Evolutionary conservation across 2,329 filamentous ascomycete species (phyloP).

Genomic region (Incumbomyces delicatus): DNA sequence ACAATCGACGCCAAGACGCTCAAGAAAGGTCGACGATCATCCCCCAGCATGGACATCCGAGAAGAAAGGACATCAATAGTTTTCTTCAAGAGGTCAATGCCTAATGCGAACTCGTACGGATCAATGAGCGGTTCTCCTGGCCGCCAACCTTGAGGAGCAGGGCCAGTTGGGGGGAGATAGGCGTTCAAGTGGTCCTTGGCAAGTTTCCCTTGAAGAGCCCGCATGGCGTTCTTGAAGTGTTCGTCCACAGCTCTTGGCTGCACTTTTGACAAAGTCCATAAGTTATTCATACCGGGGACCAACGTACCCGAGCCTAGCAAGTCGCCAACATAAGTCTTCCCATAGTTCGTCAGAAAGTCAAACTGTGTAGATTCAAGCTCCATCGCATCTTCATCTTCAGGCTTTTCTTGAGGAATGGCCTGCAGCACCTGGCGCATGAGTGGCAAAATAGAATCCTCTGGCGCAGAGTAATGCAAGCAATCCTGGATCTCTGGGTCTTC

Average conservation of each 20-base stretch:
- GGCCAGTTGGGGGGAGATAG: slow-evolving; percentile 40
- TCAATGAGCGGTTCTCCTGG: slow-evolving; percentile 43
- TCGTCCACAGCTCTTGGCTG: slow-evolving; percentile 81
- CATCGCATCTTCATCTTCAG: slow-evolving; percentile 73
- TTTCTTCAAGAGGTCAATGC: slow-evolving; percentile 85
- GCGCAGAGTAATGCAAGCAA: slow-evolving; percentile 65
- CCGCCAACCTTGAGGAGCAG: slow-evolving; percentile 31
- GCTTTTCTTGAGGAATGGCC: slow-evolving; percentile 74
- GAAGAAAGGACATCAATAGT: slow-evolving; percentile 86
- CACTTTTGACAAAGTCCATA: slow-evolving; percentile 82
- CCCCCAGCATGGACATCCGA: slow-evolving; percentile 84
- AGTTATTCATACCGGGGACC: slow-evolving; percentile 78
- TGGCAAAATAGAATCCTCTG: slow-evolving; percentile 62
- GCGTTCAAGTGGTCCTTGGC: slow-evolving; percentile 83
- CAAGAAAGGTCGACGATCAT: slow-evolving; percentile 84
- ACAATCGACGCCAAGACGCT: slow-evolving; percentile 91
- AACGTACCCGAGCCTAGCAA: slow-evolving; percentile 72
- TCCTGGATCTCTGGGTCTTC: slow-evolving; percentile 91
- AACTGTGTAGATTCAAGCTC: slow-evolving; percentile 67
- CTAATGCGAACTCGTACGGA: slow-evolving; percentile 73
- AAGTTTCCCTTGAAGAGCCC: slow-evolving; percentile 81
- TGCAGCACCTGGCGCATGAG: slow-evolving; percentile 53
- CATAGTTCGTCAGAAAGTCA: slow-evolving; percentile 67
- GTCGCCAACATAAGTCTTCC: slow-evolving; percentile 81
- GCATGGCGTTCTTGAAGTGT: slow-evolving; percentile 82